Evolutionary conservation across 2,329 filamentous ascomycete genomes (phyloP), one percentile per base, ranked within the genome.

Genomic region (Pyrenophora seminiperda): DNA sequence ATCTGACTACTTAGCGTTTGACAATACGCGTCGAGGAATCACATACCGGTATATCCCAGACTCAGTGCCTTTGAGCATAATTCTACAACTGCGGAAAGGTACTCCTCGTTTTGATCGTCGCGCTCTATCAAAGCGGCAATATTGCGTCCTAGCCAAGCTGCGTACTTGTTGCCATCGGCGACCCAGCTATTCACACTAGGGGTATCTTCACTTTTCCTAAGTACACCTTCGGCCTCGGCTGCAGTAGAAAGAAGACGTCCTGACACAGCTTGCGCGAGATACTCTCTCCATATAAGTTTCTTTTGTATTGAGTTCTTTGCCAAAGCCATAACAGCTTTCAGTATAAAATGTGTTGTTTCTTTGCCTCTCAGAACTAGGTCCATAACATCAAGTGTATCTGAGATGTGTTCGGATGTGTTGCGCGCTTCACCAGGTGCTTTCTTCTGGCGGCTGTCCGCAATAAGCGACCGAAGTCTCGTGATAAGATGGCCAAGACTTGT

Each of bases 401-500:
- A 59, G 22, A 72, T 71, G 53, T 70, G 71, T 42, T 66, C 64
- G 56, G 58, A 55, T 27, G 61, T 53, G 48, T 65, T 67, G 58
- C 64, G 67, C 13, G 49, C 67, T 47, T 60, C 61, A 33, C 55
- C 71, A 53, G 53, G 60, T 58, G 46, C 61, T 38, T 74, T 73
- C 47, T 70, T 72, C 41, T 73, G 64, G 22, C 58, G 62, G 53
- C 61, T 58, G 6, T 73, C 62, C 45, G 65, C 53, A 40, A 86
- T 79, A 14, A 90, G 75, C 15, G 81, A 78, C 51, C 83, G 85
- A 22, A 96, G 75, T 44, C 87, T 84, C n/a, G 85, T 80, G 7
- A 91, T 70, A 20, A 92, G 68, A n/a, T 89, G 88, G 54, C 91
- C 93, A 24, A 96, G 72, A 0, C 91, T 92, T 2, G 87, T 81